Percentiles rank a stretch among this genome's conserved stretches.
Evolutionary conservation across 2,329 filamentous ascomycete species (phyloP).

Genomic region (Emmonsiellopsis sp.): DNA sequence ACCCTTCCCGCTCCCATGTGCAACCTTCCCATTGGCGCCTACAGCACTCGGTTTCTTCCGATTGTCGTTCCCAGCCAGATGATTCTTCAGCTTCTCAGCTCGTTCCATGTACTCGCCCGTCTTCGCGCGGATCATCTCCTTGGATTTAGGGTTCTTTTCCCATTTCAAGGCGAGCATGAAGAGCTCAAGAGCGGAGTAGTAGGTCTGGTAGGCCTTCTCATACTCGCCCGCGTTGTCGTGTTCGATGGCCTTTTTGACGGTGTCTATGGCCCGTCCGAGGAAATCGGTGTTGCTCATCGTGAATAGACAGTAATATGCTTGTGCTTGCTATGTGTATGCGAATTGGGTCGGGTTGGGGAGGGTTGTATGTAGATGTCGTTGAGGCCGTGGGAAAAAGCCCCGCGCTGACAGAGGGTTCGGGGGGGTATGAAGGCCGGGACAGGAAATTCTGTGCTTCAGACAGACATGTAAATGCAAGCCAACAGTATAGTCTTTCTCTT

Average conservation of each 20-base stretch:
- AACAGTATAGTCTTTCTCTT: too few relatives aligned
- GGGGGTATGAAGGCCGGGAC: too few relatives aligned
- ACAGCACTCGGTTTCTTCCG: slow-evolving; percentile 45
- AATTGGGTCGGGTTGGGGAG: too few relatives aligned
- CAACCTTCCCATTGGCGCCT: slow-evolving; percentile 43
- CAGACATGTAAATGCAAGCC: too few relatives aligned
- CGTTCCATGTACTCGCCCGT: slow-evolving; percentile 97
- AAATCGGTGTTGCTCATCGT: slow-evolving; percentile 95
- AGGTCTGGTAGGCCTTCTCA: slow-evolving; percentile 90
- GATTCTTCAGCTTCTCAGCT: slow-evolving; percentile 93
- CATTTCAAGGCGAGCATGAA: slow-evolving; percentile 99
- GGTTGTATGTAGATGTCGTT: too few relatives aligned
- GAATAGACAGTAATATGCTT: slow-evolving; percentile 15
- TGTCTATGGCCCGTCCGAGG: slow-evolving; percentile 88
- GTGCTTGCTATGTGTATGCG: neutral
- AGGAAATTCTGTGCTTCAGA: too few relatives aligned
- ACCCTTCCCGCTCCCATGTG: slow-evolving; percentile 45
- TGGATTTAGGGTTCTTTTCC: slow-evolving; percentile 97
- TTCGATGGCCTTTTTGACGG: slow-evolving; percentile 96
- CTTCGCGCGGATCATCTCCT: slow-evolving; percentile 95
- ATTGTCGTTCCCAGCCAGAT: slow-evolving; percentile 58
- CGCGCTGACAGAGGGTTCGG: too few relatives aligned
- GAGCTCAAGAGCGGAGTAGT: slow-evolving; percentile 91
- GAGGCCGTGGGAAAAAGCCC: too few relatives aligned
- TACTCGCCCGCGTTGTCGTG: slow-evolving; percentile 93